Evolutionary conservation across 2,329 filamentous ascomycete genomes (phyloP).

Genomic region (Colletotrichum costaricense): DNA sequence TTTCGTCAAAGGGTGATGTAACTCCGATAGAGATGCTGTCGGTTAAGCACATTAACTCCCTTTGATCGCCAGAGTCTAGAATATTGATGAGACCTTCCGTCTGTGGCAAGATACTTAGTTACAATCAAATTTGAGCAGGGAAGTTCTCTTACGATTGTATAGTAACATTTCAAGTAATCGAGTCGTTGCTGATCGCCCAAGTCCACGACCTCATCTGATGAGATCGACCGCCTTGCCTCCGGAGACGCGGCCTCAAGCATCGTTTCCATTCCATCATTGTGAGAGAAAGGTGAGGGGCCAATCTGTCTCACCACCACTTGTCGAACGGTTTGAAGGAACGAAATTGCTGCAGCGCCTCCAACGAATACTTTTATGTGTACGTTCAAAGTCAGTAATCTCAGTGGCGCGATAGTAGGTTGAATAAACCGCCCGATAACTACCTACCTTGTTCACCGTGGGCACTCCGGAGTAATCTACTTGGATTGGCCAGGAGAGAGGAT

Average conservation of each 20-base stretch:
- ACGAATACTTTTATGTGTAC: background rate
- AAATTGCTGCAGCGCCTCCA: background rate
- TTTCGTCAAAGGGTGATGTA: background rate
- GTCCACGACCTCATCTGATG: background rate
- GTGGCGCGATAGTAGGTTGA: background rate
- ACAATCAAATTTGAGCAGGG: background rate
- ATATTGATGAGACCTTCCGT: background rate
- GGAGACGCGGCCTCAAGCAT: constrained; percentile 62
- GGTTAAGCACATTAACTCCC: background rate
- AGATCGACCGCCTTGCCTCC: background rate
- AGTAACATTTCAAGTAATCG: background rate
- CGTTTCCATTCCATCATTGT: constrained; percentile 59
- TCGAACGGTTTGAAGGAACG: background rate
- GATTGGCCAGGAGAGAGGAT: background rate
- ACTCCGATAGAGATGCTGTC: background rate
- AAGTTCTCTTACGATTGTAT: background rate
- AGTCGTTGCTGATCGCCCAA: background rate
- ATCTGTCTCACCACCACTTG: constrained; percentile 43
- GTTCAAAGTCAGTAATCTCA: background rate
- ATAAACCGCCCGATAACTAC: background rate
- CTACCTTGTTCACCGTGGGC: background rate
- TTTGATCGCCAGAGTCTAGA: background rate
- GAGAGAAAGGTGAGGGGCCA: constrained; percentile 65
- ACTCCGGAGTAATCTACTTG: background rate
- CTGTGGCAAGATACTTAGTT: background rate